phyloP scores from a whole-genome alignment of 2,329 filamentous ascomycete genomes.

The Emericellopsis atlantica region DNA sequence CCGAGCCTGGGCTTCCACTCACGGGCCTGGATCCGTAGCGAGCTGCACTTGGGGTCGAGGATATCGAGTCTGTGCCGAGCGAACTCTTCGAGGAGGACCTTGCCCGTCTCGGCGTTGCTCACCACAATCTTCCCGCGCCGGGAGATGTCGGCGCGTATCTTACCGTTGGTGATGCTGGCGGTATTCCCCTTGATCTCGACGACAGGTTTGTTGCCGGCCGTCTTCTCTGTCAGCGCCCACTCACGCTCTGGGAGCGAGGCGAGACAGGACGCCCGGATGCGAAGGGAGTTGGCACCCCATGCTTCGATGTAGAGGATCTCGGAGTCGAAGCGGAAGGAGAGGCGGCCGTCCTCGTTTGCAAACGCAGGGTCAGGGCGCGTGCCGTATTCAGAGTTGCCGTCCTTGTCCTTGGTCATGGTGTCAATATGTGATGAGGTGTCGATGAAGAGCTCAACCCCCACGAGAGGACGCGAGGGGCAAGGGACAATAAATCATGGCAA shows the following conservation, averaged over 20 bases:
- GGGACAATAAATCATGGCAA: too few relatives aligned
- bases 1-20: conserved; percentile 43
- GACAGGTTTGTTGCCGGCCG: conserved; percentile 1
- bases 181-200: background rate
- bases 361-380: conserved; percentile 2
- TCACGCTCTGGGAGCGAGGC: conserved; percentile 18
- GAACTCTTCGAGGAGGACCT: conserved; percentile 17
- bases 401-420: background rate
- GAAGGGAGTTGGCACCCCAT: conserved; percentile 32
- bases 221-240: conserved; percentile 20
- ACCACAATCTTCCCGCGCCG: conserved; percentile 15
- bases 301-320: conserved; percentile 34
- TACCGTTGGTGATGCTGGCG: conserved; percentile 11
- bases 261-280: conserved; percentile 30
- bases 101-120: conserved; percentile 10
- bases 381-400: conserved; percentile 2
- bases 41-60: conserved; percentile 44
- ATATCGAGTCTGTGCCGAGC: conserved; percentile 14
- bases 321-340: conserved; percentile 23
- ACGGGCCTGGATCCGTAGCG: conserved; percentile 41
- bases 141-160: conserved; percentile 14
- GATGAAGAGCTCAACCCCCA: too few relatives aligned
- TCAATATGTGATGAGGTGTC: background rate
- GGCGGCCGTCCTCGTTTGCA: conserved; percentile 8
- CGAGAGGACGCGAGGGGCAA: too few relatives aligned